Base-by-base conservation (phyloP, 2,329 filamentous ascomycete species). In the Nigrograna mackinnonii region DNA sequence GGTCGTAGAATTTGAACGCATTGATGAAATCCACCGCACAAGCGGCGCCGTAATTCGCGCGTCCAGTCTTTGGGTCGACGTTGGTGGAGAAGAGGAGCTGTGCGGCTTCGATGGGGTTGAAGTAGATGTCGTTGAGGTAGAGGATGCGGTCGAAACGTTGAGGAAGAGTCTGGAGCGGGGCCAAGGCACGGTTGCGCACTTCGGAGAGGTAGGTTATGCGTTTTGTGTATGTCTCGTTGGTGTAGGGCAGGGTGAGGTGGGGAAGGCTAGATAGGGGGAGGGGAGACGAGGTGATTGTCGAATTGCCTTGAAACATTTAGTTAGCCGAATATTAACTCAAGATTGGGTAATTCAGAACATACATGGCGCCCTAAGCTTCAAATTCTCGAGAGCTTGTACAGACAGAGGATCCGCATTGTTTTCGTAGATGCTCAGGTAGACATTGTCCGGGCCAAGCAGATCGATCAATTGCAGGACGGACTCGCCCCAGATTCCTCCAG, bases 121-220 rank as follows among this genome's bases (percentile, higher is more conserved):
- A 84, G 22, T 78, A 68, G 26, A 90, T 78, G 64, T 91, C 87
- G 61, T 91, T 91, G 40, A 84, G 60, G 59, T 78, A 83, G 2
- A 84, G 67, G 9, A 84, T 60, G 53, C 77, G 80, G 59, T 84
- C 79, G 51, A 77, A 84, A 80, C 77, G 56, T 76, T 87, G 39
- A 36, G 64, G 64, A 16, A 64, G 60, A 13, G 72, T 71, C 31
- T 83, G 76, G 9, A 91, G 72, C 0, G 86, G 86, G 26, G 75
- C 71, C 18, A 91, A 67, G 0, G 85, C 86, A 34, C 80, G 79
- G 62, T 91, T 91, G 37, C 87, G 80, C 37, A 89, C 82, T 60
- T 86, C 82, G 11, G 87, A 85, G 16, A 91, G 73, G 64, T 85
- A 90, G 21, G 84, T 79, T 32, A 91, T 84, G n/a, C 87, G 79